phyloP scores from a whole-genome alignment of 306 rosid genomes.

The Bauhinia variegata region DNA sequence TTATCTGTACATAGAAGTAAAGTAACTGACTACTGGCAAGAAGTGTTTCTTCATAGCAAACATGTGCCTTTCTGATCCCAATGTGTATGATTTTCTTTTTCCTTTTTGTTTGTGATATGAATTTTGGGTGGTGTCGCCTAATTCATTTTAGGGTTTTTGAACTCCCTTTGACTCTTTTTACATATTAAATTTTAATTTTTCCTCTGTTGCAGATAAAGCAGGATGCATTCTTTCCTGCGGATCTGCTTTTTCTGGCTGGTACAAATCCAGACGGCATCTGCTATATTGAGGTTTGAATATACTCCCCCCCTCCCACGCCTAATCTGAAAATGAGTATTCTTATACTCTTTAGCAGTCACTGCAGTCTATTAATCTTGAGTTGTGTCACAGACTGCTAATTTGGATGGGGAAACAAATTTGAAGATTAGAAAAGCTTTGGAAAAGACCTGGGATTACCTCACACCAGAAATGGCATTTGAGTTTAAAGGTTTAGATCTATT shows the following conservation, averaged over 20 bases:
- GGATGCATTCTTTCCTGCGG: constrained; percentile 87
- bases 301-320: too few relatives aligned
- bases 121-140: background rate
- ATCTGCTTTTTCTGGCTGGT: constrained; percentile 83
- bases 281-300: constrained; percentile 84
- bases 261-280: constrained; percentile 93
- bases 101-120: background rate
- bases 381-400: constrained; percentile 79
- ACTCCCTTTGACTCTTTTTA: background rate
- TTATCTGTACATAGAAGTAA: constrained; percentile 15
- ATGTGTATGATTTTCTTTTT: background rate
- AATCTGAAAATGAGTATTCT: constrained; percentile 19
- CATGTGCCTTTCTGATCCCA: constrained; percentile 5
- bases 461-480: constrained; percentile 84
- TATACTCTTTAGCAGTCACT: constrained; percentile 21
- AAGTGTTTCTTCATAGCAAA: background rate
- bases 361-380: constrained; percentile 13
- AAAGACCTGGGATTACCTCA: constrained; percentile 86
- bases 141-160: background rate
- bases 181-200: background rate
- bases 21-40: background rate
- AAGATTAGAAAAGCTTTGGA: constrained; percentile 89
- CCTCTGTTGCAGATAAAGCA: constrained; percentile 69
- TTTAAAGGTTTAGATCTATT: constrained; percentile 65
- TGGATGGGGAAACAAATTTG: constrained; percentile 97